Base-by-base conservation (phyloP, 108 stramenopile genomes). In the Cyclotella baltica region DNA sequence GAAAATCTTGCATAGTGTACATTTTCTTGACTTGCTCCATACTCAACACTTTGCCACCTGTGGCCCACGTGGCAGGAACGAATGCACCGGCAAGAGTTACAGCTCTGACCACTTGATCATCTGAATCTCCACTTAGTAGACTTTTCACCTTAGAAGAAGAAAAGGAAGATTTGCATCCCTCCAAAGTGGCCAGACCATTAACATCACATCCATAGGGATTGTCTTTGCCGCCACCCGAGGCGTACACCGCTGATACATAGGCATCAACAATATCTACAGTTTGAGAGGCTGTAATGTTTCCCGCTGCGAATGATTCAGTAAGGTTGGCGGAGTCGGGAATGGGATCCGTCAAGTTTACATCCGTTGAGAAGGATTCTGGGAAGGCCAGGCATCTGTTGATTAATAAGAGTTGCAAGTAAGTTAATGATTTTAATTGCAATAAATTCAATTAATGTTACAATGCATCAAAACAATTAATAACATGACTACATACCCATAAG, bases 31-130 rank as follows among this genome's bases (percentile, higher is more conserved):
- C 77, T 35, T 94, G 58, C 11, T 86, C 67, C 72, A 85, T 53
- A 19, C 87, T 59, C 25, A 89, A 70, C 8, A 56, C 18, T 43
- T 74, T 62, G 4, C 88, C 87, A 30, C 77, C 80, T 0, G 87
- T 87, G 13, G 85, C 80, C 87, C 84, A 87, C 4, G 69, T 65
- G 9, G 81, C 87, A 23, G 80, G 80, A 1, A 83, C 80, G 56
- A 91, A 91, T 27, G 88, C 56, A 36, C 92, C 92, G 1, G 90
- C 84, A 37, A 93, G 63, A 1, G 92, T 90, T 2, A 87, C 92
- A 31, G 88, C 59, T 29, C 85, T 88, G 77, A 93, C 77, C 36
- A 86, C 66, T n/a, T 74, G 64, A 13, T 57, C 70, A 62, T 66
- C 62, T 9, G 47, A 37, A 38, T 58, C 56, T 55, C 64, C 31